A percentile compares a stretch with the other conserved stretches of the same genome.
These are phyloP conservation scores for Termitomyces eurrhizus DNA, from an alignment of 768 basidiomycete species.

Conservation along the genomic window DNA sequence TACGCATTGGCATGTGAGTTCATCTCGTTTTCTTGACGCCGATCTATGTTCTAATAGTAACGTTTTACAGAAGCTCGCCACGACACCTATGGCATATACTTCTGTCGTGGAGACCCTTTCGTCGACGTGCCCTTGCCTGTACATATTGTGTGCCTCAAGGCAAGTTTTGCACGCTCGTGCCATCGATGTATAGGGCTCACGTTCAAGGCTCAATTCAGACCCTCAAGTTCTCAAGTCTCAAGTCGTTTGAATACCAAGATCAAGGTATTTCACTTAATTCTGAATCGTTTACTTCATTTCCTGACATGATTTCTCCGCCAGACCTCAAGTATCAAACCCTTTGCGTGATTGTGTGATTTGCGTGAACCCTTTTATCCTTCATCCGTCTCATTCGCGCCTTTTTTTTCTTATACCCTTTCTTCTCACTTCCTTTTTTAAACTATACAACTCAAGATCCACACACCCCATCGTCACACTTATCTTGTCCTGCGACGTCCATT, in stretches of 20 bases:
- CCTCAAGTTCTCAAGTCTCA: neutral
- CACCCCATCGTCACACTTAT: no score
- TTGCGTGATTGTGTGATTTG: no score
- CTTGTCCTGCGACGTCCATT: no score
- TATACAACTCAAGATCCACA: neutral
- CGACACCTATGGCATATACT: neutral
- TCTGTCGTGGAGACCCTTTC: neutral
- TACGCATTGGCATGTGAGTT: neutral
- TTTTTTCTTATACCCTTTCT: no score
- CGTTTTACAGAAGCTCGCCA: neutral
- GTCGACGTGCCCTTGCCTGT: neutral
- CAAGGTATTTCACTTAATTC: neutral
- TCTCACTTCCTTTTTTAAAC: no score
- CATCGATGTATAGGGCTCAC: neutral
- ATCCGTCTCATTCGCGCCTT: no score
- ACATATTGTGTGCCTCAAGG: conserved; percentile 2
- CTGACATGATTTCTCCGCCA: neutral
- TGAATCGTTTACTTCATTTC: neutral
- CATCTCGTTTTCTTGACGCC: neutral
- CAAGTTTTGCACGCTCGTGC: neutral
- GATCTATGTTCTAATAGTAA: neutral
- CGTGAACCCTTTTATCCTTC: no score
- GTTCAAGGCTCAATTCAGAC: neutral
- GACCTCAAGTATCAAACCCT: no score
- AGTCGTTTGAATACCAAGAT: neutral